Conservation (phyloP, 2,329 filamentous ascomycete species). For the Cryphonectria japonica region DNA sequence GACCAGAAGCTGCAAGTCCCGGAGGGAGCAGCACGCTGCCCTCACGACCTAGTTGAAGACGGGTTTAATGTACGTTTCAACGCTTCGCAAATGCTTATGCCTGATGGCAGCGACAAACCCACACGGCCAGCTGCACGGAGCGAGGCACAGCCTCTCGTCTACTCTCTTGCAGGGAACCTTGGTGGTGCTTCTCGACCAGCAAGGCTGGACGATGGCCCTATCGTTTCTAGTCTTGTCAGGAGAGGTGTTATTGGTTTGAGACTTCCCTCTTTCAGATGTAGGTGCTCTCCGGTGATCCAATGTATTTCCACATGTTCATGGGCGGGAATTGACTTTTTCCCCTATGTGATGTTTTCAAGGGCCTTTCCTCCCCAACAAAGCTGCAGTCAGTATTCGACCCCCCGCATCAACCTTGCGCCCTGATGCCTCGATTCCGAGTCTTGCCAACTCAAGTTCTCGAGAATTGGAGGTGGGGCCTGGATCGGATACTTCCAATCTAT, state of each 20-base stretch:
- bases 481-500: constrained; percentile 45
- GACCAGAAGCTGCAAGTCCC: not conserved
- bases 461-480: constrained; percentile 28
- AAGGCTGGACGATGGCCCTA: not conserved
- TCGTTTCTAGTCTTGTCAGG: not conserved
- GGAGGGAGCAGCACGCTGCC: not conserved
- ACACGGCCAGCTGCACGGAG: not conserved
- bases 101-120: not conserved
- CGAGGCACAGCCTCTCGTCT: not conserved
- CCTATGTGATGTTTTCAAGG: constrained; percentile 1
- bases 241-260: constrained; percentile 17
- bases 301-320: not conserved
- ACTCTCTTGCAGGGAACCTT: not conserved
- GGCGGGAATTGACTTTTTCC: not conserved
- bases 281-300: not conserved
- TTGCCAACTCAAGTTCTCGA: constrained; percentile 18
- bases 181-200: not conserved
- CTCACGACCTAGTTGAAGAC: not conserved
- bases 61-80: not conserved
- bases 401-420: constrained; percentile 9
- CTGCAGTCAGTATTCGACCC: not conserved
- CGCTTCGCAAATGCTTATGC: not conserved
- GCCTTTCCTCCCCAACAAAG: not conserved
- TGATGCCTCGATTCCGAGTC: constrained; percentile 8
- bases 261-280: constrained; percentile 23